These are phyloP conservation scores for Rossbeevera mucosa DNA, from an alignment of 768 basidiomycete genomes.

Conservation along the genomic window DNA sequence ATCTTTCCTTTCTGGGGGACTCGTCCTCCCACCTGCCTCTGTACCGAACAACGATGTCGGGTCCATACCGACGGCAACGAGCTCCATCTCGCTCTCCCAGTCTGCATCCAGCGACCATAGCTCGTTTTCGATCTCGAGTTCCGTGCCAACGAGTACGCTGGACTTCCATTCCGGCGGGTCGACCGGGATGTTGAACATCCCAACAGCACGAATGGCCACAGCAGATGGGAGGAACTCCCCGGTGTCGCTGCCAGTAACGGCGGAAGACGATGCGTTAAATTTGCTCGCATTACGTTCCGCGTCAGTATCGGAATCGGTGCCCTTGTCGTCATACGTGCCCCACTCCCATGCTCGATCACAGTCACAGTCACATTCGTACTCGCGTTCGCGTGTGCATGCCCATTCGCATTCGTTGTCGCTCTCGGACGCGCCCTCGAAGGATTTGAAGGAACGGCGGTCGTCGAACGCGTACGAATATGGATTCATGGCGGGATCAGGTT, in stretches of 20 bases:
- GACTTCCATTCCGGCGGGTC: neutral
- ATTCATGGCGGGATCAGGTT: neutral
- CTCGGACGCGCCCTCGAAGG: neutral
- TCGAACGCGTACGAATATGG: constrained; percentile 18
- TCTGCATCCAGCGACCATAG: constrained; percentile 1
- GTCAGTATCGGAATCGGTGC: constrained; percentile 14
- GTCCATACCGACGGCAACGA: constrained; percentile 14
- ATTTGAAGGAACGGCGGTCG: constrained; percentile 6
- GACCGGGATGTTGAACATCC: constrained; percentile 43
- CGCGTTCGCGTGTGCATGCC: neutral
- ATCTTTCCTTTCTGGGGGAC: constrained; percentile 69
- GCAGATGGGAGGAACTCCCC: neutral
- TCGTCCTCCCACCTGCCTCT: constrained; percentile 48
- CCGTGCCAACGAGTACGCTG: constrained; percentile 40
- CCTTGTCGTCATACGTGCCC: neutral
- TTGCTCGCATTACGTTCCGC: constrained; percentile 22
- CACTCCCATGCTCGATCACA: neutral
- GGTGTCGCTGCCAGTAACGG: constrained; percentile 9
- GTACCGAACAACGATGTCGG: constrained; percentile 9
- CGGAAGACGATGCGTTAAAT: constrained; percentile 25
- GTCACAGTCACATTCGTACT: constrained; percentile 1
- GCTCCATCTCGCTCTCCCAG: constrained; percentile 9
- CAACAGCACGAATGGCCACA: neutral
- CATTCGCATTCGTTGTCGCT: constrained; percentile 7
- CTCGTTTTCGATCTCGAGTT: constrained; percentile 41